These are phyloP conservation scores for Multifurca ochricompacta DNA, from an alignment of 768 basidiomycete species.

Conservation along the genomic window DNA sequence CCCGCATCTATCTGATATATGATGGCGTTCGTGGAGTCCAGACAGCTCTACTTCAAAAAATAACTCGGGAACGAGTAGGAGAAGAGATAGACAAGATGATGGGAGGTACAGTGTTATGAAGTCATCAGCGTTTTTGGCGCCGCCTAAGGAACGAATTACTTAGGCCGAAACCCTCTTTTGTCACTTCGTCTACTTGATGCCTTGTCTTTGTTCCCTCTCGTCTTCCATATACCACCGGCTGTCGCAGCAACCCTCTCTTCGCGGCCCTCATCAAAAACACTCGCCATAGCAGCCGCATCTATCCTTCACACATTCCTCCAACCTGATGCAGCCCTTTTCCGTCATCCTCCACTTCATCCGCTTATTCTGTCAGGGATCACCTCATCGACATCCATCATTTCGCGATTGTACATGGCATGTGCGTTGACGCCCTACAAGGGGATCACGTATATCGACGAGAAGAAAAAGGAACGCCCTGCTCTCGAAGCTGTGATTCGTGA, in stretches of 20 bases:
- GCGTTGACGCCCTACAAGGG: conserved; percentile 64
- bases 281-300: conserved; percentile 47
- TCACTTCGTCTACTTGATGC: conserved; percentile 69
- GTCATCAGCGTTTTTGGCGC: background rate
- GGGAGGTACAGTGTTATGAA: conserved; percentile 42
- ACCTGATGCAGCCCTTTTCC: conserved; percentile 23
- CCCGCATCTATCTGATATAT: background rate
- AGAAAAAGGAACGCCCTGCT: conserved; percentile 50
- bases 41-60: conserved; percentile 68
- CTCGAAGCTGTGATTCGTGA: conserved; percentile 72
- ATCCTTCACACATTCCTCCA: conserved; percentile 48
- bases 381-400: conserved; percentile 33
- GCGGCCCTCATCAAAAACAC: conserved; percentile 31
- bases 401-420: conserved; percentile 73
- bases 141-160: background rate
- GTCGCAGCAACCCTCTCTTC: conserved; percentile 39
- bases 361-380: conserved; percentile 33
- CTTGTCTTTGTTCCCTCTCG: conserved; percentile 58
- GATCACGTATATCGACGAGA: conserved; percentile 53
- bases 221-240: conserved; percentile 51
- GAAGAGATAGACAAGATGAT: conserved; percentile 94
- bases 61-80: conserved; percentile 86
- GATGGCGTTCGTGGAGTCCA: conserved; percentile 20
- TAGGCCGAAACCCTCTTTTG: conserved; percentile 67
- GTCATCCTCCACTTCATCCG: conserved; percentile 41